phyloP scores from a whole-genome alignment of 2,329 filamentous ascomycete genomes.

The Neofusicoccum ribis region DNA sequence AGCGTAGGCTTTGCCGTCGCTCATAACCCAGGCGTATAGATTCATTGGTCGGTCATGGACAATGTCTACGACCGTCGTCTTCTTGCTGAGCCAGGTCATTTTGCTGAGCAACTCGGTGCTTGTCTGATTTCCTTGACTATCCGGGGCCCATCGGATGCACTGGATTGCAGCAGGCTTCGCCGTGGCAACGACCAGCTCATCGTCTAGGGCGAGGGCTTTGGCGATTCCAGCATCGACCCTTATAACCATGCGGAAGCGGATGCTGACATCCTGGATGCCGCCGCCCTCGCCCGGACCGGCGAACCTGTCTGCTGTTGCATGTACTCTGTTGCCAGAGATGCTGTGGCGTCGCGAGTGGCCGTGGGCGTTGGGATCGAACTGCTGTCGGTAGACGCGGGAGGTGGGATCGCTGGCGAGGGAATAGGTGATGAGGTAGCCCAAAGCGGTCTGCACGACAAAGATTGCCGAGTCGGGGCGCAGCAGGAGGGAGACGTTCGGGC shows the following conservation, averaged over 20 bases:
- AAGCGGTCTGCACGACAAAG: slow-evolving; percentile 81
- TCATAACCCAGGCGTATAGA: slow-evolving; percentile 87
- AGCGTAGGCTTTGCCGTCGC: slow-evolving; percentile 83
- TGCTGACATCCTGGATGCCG: slow-evolving; percentile 80
- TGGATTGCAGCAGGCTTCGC: slow-evolving; percentile 91
- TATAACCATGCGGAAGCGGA: slow-evolving; percentile 96
- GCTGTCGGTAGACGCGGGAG: slow-evolving; percentile 80
- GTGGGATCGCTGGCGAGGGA: slow-evolving; percentile 82
- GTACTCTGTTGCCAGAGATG: slow-evolving; percentile 37
- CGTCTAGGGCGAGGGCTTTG: slow-evolving; percentile 82
- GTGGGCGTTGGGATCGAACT: slow-evolving; percentile 61
- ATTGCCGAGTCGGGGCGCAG: slow-evolving; percentile 91
- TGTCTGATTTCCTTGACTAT: slow-evolving; percentile 78
- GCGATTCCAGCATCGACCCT: slow-evolving; percentile 95
- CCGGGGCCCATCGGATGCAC: slow-evolving; percentile 92
- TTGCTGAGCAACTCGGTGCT: slow-evolving; percentile 86
- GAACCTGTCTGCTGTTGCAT: slow-evolving; percentile 39
- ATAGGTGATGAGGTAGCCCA: slow-evolving; percentile 91
- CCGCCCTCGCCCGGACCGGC: slow-evolving; percentile 75
- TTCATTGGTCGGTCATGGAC: slow-evolving; percentile 96
- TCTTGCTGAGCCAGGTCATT: slow-evolving; percentile 79
- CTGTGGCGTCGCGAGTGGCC: slow-evolving; percentile 54
- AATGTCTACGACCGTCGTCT: slow-evolving; percentile 73
- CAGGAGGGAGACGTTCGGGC: slow-evolving; percentile 78
- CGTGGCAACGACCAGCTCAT: slow-evolving; percentile 90